phyloP scores from a whole-genome alignment of 2,329 filamentous ascomycete species.

The Fusarium avenaceum region DNA sequence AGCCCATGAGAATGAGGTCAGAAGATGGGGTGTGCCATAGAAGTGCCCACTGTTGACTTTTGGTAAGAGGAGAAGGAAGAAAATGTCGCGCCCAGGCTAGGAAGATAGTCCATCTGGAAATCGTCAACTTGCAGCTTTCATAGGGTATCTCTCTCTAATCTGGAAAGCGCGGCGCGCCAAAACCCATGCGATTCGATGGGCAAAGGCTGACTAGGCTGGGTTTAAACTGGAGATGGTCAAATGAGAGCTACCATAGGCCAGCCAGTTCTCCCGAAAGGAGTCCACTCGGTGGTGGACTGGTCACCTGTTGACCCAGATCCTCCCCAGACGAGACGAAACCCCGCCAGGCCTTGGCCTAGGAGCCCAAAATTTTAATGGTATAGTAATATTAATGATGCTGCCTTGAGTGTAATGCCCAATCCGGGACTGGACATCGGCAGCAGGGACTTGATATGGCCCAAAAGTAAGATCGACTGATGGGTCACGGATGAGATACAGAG shows the following conservation, averaged over 20 bases:
- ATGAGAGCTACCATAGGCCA: constrained; percentile 37
- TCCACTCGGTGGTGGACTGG: constrained; percentile 42
- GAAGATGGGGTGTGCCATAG: constrained; percentile 37
- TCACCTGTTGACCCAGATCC: constrained; percentile 49
- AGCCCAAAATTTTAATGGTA: constrained; percentile 31
- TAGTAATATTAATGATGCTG: constrained; percentile 41
- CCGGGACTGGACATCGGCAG: constrained; percentile 27
- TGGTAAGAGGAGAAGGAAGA: constrained; percentile 28
- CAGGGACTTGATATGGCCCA: constrained; percentile 33
- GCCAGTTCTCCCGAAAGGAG: constrained; percentile 42
- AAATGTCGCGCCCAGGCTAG: constrained; percentile 42
- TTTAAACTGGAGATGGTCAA: constrained; percentile 41
- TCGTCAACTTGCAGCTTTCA: constrained; percentile 45
- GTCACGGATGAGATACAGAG: constrained; percentile 45
- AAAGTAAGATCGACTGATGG: constrained; percentile 48
- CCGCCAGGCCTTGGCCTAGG: constrained; percentile 23
- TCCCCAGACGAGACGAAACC: constrained; percentile 47
- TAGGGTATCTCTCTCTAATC: constrained; percentile 40
- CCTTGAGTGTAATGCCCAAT: constrained; percentile 32
- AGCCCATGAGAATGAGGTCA: constrained; percentile 40
- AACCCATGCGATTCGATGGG: constrained; percentile 47
- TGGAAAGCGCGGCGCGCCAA: constrained; percentile 34
- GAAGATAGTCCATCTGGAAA: constrained; percentile 40
- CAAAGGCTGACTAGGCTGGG: constrained; percentile 31
- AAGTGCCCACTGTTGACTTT: constrained; percentile 28